Evolutionary conservation across 1,284 basidiomycete genomes (phyloP), one percentile per base, ranked within the genome.

Genomic region (Termitomyces sp.): DNA sequence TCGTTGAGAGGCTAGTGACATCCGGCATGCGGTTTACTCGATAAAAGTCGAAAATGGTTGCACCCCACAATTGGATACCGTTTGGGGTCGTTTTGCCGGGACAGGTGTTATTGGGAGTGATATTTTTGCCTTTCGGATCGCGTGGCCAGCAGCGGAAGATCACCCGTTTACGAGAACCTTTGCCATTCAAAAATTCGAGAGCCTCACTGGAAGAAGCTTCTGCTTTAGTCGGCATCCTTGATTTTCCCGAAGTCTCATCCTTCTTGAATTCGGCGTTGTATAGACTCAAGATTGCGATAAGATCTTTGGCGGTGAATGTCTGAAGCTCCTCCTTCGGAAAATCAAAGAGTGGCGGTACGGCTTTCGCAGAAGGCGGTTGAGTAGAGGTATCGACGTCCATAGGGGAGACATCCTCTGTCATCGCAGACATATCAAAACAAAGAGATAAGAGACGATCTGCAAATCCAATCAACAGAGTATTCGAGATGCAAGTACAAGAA

Each of bases 1-100:
- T 59, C 2, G 69, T 62, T 1, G 56, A 10, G 3, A 59, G 35
- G 5, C 13, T 3, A 0, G 5, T n/a, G 0, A 60, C 5, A 3
- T 52, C 7, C 0, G 70, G 67, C 0, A 69, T 9, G 9, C 67
- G 66, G 1, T 44, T 10, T 8, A 71, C 64, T 0, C n/a, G 9
- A 52, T 65, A 79, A 44, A 79, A 71, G 51, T 79, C 76, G 46
- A 68, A 72, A 1, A 77, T 57, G 1, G 73, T 75, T 0, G 67
- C 71, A 16, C 73, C 75, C 78, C 75, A 79, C 10, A 72, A 55
- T 6, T 63, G 61, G n/a, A 67, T 55, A 0, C 66, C 66, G 42
- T 75, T 74, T 0, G 64, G 57, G 0, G 70, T 62, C 31, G 55
- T 53, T 50, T 68, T 74, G 3, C 69, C 69, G 1, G 50, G 30